These are phyloP conservation scores for Spencermartinsiella europaea DNA, from an alignment of 805 yeast species.

Conservation along the genomic window DNA sequence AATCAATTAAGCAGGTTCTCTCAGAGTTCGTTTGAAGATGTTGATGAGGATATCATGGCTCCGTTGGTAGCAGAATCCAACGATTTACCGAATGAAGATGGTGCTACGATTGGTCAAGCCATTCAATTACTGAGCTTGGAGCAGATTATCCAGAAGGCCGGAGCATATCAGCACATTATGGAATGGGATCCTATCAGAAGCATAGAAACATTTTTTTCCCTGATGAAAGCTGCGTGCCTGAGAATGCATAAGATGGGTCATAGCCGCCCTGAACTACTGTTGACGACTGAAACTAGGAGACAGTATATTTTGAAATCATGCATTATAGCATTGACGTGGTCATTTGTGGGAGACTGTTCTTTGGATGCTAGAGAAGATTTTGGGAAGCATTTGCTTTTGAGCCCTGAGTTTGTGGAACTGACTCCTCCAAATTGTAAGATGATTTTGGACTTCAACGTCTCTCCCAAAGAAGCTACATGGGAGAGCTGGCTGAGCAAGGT, in stretches of 20 bases:
- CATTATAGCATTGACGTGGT: constrained; percentile 48
- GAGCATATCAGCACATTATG: constrained; percentile 47
- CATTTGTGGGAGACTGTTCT: constrained; percentile 56
- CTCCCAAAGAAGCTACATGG: constrained; percentile 47
- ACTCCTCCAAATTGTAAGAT: constrained; percentile 18
- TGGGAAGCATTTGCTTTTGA: constrained; percentile 27
- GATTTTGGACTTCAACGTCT: constrained; percentile 40
- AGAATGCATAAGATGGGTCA: constrained; percentile 22
- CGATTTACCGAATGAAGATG: constrained; percentile 19
- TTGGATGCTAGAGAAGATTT: constrained; percentile 37
- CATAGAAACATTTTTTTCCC: constrained; percentile 36
- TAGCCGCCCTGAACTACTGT: constrained; percentile 23
- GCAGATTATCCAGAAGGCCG: constrained; percentile 28
- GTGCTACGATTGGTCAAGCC: constrained; percentile 2
- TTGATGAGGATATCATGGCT: constrained; percentile 15
- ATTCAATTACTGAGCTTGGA: constrained; percentile 15
- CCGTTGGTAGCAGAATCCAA: not conserved
- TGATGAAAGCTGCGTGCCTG: constrained; percentile 37
- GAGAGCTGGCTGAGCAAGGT: constrained; percentile 37
- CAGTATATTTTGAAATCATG: constrained; percentile 20
- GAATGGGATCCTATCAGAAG: constrained; percentile 36
- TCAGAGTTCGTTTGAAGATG: constrained; percentile 16
- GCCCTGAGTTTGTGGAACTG: constrained; percentile 19
- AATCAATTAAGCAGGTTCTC: constrained; percentile 21
- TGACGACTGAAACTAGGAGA: constrained; percentile 26